Evolutionary conservation across 116 monocot species (phyloP).

Genomic region (Posidonia oceanica): DNA sequence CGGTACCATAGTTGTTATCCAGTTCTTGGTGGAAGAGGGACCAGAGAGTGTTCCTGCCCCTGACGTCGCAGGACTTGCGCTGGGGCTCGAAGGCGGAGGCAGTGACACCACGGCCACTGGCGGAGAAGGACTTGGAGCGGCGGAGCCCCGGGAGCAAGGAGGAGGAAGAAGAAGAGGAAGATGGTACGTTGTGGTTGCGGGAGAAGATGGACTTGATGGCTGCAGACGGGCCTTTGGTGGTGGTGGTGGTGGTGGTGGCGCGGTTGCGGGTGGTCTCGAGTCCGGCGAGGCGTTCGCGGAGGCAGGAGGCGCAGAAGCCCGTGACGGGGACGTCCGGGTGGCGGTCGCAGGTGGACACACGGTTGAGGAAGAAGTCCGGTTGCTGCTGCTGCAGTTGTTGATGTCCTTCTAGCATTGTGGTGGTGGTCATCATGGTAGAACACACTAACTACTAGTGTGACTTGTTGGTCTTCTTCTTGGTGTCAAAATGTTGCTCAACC

Average conservation of each 20-base stretch:
- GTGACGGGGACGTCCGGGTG: conserved; percentile 58
- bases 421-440: not conserved
- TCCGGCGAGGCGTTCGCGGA: conserved; percentile 64
- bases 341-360: conserved; percentile 27
- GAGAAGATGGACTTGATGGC: conserved; percentile 36
- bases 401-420: not conserved
- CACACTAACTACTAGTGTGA: too few species aligned
- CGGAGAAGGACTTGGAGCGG: conserved; percentile 68
- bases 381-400: not conserved
- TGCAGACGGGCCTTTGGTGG: conserved; percentile 7
- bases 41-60: conserved; percentile 43
- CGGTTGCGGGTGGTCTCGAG: conserved; percentile 29
- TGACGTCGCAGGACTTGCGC: conserved; percentile 68
- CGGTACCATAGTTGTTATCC: not conserved
- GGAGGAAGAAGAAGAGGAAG: conserved; percentile 1
- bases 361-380: not conserved
- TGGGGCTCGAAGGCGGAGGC: conserved; percentile 33
- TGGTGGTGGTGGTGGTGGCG: conserved; percentile 22
- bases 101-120: not conserved
- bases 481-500: too few species aligned
- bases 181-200: not conserved
- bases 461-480: too few species aligned
- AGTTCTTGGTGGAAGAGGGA: conserved; percentile 32
- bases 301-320: conserved; percentile 82
- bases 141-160: conserved; percentile 34